A percentile compares a stretch with the other conserved stretches of the same genome.
Conservation (phyloP, 2,329 filamentous ascomycete species). For the Sclerotinia sclerotiorum region DNA sequence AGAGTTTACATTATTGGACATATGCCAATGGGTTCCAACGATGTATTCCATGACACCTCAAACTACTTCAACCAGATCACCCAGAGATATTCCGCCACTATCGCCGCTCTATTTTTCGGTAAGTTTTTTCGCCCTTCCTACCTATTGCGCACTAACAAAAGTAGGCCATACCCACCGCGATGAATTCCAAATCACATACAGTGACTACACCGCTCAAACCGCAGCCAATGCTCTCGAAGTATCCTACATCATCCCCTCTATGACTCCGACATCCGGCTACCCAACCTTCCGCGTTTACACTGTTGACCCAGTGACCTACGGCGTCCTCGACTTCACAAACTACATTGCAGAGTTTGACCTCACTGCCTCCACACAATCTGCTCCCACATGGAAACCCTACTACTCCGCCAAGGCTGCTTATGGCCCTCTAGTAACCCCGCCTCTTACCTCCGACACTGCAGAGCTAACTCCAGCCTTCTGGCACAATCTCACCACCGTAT, state of each 20-base stretch:
- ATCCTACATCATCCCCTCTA: slow-evolving; percentile 39
- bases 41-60: slow-evolving; percentile 43
- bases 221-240: slow-evolving; percentile 36
- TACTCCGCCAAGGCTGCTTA: slow-evolving; percentile 41
- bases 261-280: slow-evolving; percentile 41
- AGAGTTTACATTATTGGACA: slow-evolving; percentile 44
- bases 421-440: slow-evolving; percentile 43
- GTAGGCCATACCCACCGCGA: slow-evolving; percentile 41
- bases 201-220: slow-evolving; percentile 34
- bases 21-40: slow-evolving; percentile 40
- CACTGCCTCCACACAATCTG: slow-evolving; percentile 28
- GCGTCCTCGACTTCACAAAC: slow-evolving; percentile 38
- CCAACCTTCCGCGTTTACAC: slow-evolving; percentile 41
- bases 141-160: neutral
- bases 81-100: slow-evolving; percentile 37
- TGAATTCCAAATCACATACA: slow-evolving; percentile 41
- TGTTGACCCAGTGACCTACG: slow-evolving; percentile 41
- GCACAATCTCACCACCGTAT: slow-evolving; percentile 54
- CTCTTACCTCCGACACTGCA: slow-evolving; percentile 42
- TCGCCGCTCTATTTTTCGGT: slow-evolving; percentile 40
- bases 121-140: neutral
- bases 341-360: slow-evolving; percentile 40
- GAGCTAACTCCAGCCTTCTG: slow-evolving; percentile 59
- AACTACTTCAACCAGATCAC: slow-evolving; percentile 41
- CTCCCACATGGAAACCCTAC: slow-evolving; percentile 37